Evolutionary conservation across 208 protist genomes (phyloP).

Genomic region (Trypanosoma congolense): DNA sequence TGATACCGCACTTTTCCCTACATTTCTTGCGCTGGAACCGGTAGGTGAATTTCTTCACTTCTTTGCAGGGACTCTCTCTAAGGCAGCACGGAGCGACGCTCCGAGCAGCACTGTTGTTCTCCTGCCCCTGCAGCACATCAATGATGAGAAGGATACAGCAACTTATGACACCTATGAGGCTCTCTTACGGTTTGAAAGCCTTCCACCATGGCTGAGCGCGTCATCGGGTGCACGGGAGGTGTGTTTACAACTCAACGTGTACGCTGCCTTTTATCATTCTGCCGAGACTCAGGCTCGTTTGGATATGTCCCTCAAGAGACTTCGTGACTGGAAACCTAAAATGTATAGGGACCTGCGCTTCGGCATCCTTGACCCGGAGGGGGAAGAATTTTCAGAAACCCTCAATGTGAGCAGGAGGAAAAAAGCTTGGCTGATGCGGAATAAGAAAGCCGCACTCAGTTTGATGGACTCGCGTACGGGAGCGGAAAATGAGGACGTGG

Average conservation of each 20-base stretch:
- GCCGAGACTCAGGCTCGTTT: constrained; percentile 9
- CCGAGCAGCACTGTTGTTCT: neutral
- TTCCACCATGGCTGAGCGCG: neutral
- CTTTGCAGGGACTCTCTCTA: constrained; percentile 6
- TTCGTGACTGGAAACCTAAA: constrained; percentile 16
- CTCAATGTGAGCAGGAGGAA: constrained; percentile 8
- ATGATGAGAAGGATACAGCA: constrained; percentile 7
- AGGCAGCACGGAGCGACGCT: neutral
- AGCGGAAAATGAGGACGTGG: neutral
- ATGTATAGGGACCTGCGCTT: constrained; percentile 17
- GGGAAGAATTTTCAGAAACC: constrained; percentile 11
- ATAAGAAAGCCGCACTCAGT: constrained; percentile 15
- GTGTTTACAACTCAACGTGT: constrained; percentile 12
- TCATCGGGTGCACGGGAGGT: neutral
- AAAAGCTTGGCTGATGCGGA: constrained; percentile 11
- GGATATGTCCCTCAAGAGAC: constrained; percentile 17
- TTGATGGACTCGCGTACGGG: constrained; percentile 4
- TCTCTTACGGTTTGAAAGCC: constrained; percentile 8
- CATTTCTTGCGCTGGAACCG: constrained; percentile 27
- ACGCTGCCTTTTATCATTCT: constrained; percentile 24
- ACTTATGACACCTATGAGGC: constrained; percentile 11
- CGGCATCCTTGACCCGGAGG: constrained; percentile 9
- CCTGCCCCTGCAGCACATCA: constrained; percentile 20
- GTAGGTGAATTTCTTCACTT: constrained; percentile 13
- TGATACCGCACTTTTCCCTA: constrained; percentile 20